Base-by-base conservation (phyloP, 495 filamentous ascomycete genomes). In the Podospora pseudopauciseta region DNA sequence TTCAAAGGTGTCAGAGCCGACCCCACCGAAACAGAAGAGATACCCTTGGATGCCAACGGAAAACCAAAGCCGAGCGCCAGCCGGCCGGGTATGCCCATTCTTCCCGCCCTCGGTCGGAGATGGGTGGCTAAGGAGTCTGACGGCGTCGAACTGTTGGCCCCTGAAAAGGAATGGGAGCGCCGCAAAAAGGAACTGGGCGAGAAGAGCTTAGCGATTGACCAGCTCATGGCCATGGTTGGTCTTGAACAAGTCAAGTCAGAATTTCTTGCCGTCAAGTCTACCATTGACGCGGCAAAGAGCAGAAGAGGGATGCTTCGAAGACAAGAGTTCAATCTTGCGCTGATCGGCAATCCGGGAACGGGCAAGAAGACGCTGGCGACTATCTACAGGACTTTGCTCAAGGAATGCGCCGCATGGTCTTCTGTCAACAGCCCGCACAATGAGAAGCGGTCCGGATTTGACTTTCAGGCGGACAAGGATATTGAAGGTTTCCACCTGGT, bases 281-380 rank as follows among this genome's bases (percentile, higher is more conserved):
- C 85, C 64, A 80, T 90, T 4, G 86, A 88, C 28, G 79, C 78
- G 2, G 68, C 67, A 2, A 75, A 0, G 63, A 80, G 0, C 70
- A 80, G 1, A 86, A 90, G 72, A 70, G 73, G 27, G 67, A 78
- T 4, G 75, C 84, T 71, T 60, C 87, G 18, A 81, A 68, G 74
- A 0, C 85, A 89, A 60, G 74, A 88, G 23, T 86, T 89, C 71
- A 83, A 85, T 27, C 74, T 80, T 1, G 81, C 82, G 1, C 75
- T 91, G 2, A 77, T 89, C 6, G 89, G 89, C 1, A 90, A 90
- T 70, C 86, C 87, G 6, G 88, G 88, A 44, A 90, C 87, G 57
- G 87, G 87, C 20, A 91, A 91, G 80, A 90, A 87, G 3, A 91
- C 88, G 0, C 83, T 90, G 34, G 89, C 88, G 53, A 81, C 85